Base-by-base conservation (phyloP, 305 asterid genomes). In the Rubia balearica region DNA sequence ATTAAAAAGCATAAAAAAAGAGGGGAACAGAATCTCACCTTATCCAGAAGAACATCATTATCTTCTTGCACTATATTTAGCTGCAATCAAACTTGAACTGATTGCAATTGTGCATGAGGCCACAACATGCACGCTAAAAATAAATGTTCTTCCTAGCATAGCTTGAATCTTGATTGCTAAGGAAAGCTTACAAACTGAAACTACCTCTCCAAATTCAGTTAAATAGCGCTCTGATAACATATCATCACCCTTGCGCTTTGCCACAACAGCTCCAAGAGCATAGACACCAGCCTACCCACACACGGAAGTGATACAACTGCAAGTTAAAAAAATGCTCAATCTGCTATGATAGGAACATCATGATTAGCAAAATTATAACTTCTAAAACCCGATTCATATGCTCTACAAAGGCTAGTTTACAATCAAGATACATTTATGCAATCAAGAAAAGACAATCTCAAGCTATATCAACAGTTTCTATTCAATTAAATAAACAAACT, bases 61-160 rank as follows among this genome's bases (percentile, higher is more conserved):
- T 94, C 99, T 79, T 94, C 99, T 81, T 89, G 98, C 75, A 94
- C 83, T 95, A 91, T 94, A 76, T 94, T 96, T 79, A 94, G 90
- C 99, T 94, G 98, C 89, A 89, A 81, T 75, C 5, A 70, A 21
- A 45, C 61, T 75, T 80, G 53, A 73, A 55, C 51, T 74, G 17
- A 74, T 71, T 71, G 76, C 68, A 65, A 41, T 8, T 5, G 40
- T 30, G 59, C 70, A 74, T 42, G 7, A 63, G 30, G 8, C 22
- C 63, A 48, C 65, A 11, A 68, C 16, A 22, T 36, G 48, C 38
- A 74, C 13, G 43, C 42, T 30, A 67, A 6, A 46, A 27, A 14
- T 11, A 16, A 17, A 30, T 22, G 2, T 43, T 24, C 22, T 43
- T 22, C 55, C 36, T 21, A 67, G 22, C 67, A 16, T 30, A 19